phyloP scores from a whole-genome alignment of 2,329 filamentous ascomycete genomes.

The Penicillium expansum region DNA sequence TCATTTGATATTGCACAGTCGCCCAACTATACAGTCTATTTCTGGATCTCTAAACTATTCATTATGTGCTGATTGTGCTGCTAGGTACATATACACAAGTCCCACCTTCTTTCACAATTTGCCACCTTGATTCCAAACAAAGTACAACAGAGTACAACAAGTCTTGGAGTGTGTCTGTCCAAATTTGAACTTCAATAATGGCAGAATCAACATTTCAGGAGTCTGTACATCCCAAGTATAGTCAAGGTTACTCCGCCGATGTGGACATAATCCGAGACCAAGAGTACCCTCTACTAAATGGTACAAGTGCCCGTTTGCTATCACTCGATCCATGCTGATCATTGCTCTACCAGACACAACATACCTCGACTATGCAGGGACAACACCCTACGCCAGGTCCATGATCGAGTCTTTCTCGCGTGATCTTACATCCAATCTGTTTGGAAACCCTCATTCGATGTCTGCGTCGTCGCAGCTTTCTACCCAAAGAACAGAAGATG shows the following conservation, averaged over 20 bases:
- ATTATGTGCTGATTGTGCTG: slow-evolving; percentile 4
- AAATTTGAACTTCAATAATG: background rate
- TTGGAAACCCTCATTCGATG: slow-evolving; percentile 89
- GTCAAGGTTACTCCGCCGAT: slow-evolving; percentile 42
- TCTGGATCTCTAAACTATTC: slow-evolving; percentile 1
- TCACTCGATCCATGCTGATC: background rate
- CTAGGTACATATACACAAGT: background rate
- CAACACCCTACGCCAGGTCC: slow-evolving; percentile 77
- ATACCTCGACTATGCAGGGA: slow-evolving; percentile 95
- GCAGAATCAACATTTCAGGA: background rate
- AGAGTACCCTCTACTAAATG: slow-evolving; percentile 49
- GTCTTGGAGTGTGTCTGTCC: background rate
- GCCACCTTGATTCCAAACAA: background rate
- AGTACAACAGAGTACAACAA: background rate
- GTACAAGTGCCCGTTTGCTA: slow-evolving; percentile 20
- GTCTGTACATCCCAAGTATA: slow-evolving; percentile 16
- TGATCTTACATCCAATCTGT: slow-evolving; percentile 76
- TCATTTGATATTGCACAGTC: slow-evolving; percentile 9
- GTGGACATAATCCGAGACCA: slow-evolving; percentile 47
- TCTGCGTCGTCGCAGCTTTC: slow-evolving; percentile 77
- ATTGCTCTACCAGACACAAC: slow-evolving; percentile 55
- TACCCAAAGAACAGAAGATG: slow-evolving; percentile 70
- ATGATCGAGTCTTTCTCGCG: slow-evolving; percentile 73
- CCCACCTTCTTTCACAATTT: background rate
- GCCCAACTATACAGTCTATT: slow-evolving; percentile 10